phyloP scores from a whole-genome alignment of 1,284 basidiomycete genomes.

The Calocybe gambosa region DNA sequence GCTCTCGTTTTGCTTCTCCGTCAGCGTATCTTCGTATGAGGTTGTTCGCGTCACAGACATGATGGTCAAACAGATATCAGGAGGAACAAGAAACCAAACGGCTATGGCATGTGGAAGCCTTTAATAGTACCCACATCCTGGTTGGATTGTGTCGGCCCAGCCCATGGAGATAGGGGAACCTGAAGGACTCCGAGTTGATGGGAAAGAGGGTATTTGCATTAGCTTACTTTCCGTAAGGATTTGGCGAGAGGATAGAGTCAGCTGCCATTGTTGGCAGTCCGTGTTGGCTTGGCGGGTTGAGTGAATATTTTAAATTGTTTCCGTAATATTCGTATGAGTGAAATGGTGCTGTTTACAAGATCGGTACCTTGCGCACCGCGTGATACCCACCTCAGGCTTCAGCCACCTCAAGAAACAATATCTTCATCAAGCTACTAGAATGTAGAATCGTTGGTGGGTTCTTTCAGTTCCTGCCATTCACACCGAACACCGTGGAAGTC shows the following conservation, averaged over 20 bases:
- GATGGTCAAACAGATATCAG: neutral
- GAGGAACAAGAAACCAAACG: neutral
- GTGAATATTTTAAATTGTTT: neutral
- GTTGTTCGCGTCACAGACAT: conserved; percentile 8
- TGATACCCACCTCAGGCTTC: neutral
- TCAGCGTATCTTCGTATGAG: conserved; percentile 8
- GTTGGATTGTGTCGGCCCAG: neutral
- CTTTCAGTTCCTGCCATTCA: neutral
- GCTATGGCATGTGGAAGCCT: neutral
- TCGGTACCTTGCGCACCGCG: neutral
- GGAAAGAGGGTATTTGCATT: neutral
- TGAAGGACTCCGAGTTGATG: neutral
- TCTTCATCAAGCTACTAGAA: neutral
- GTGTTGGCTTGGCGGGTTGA: neutral
- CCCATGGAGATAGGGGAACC: conserved; percentile 1
- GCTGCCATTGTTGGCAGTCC: neutral
- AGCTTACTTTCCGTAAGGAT: neutral
- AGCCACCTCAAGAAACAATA: neutral
- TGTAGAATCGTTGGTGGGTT: neutral
- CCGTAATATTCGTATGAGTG: neutral
- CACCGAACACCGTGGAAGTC: neutral
- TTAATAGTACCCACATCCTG: conserved; percentile 1
- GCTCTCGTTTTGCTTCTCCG: conserved; percentile 5
- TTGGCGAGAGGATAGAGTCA: neutral
- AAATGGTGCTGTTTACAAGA: neutral